Conservation (phyloP, 2,329 filamentous ascomycete genomes). For the Nannizziopsis barbatae region DNA sequence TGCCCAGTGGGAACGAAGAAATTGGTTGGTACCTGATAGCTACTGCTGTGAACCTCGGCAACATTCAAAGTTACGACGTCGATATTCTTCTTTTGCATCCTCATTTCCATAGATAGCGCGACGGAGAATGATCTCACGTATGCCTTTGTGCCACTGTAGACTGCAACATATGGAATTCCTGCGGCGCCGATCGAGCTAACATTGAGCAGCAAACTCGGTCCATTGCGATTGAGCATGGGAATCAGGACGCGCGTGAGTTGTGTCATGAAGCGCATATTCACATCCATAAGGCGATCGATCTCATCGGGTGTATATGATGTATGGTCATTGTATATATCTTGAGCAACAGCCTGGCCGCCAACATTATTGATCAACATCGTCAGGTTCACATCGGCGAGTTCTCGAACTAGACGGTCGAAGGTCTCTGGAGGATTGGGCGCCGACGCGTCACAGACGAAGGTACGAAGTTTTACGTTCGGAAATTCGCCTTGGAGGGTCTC, state of each 20-base stretch:
- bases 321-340: constrained; percentile 27
- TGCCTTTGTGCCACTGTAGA: constrained; percentile 40
- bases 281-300: constrained; percentile 35
- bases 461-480: constrained; percentile 32
- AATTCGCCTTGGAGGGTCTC: constrained; percentile 31
- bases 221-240: constrained; percentile 33
- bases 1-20: constrained; percentile 24
- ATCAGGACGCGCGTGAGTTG: constrained; percentile 40
- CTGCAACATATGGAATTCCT: constrained; percentile 38
- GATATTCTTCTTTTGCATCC: constrained; percentile 26
- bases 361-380: constrained; percentile 50
- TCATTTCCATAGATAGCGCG: constrained; percentile 36
- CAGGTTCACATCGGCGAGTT: constrained; percentile 34
- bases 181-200: constrained; percentile 39
- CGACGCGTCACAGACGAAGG: constrained; percentile 38
- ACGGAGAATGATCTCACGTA: constrained; percentile 35
- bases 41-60: constrained; percentile 24
- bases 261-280: constrained; percentile 42
- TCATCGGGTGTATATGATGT: constrained; percentile 28
- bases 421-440: constrained; percentile 12
- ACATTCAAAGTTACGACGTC: constrained; percentile 32
- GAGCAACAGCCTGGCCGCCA: constrained; percentile 29
- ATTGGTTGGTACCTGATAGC: constrained; percentile 17
- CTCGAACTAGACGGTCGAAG: constrained; percentile 21
- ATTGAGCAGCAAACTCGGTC: constrained; percentile 42